Evolutionary conservation across 129 eudicot species (phyloP), one percentile per base, ranked within the genome.

Genomic region (Escallonia herrerae): DNA sequence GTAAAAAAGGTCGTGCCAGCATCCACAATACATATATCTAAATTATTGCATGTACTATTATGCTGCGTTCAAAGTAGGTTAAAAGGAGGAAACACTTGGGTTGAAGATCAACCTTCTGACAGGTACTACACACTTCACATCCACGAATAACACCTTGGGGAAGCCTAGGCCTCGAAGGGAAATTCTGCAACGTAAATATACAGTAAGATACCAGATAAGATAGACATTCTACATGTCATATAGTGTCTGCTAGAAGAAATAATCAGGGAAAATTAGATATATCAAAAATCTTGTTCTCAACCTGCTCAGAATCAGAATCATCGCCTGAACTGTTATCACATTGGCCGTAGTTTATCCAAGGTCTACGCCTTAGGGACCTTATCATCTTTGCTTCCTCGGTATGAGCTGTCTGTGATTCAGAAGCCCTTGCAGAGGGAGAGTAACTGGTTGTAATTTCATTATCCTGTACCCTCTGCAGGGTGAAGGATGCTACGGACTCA

Each of bases 71-170:
- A 22, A 22, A 22, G 33, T 22, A 22, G 33, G 33, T 22, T 22
- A 63, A 45, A 45, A 48, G 15, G 47, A 41, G 5, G 6, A 12
- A 7, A 63, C 15, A 37, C 9, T 51, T 67, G 8, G 65, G 42
- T 45, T 43, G 52, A 56, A 39, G 66, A 65, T 59, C 41, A 53
- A 94, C 99, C 99, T 89, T 94, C 75, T 86, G 96, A 80, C 99
- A 94, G 79, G 78, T 86, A 8, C 69, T 62, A 81, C 99, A 86
- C 40, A 64, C 79, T 76, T 77, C 79, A 72, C 99, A 94, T 56
- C 99, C 99, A 62, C 93, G 99, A 62, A 94, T 68, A 62, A 94
- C 99, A 74, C 97, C 99, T 72, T 82, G 83, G 13, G 97, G 84
- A 8, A 94, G 87, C 40, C 45, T 62, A 14, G 67, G 61, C 66